Evolutionary conservation across 2,329 filamentous ascomycete genomes (phyloP).

Genomic region (Xylaria sp.): DNA sequence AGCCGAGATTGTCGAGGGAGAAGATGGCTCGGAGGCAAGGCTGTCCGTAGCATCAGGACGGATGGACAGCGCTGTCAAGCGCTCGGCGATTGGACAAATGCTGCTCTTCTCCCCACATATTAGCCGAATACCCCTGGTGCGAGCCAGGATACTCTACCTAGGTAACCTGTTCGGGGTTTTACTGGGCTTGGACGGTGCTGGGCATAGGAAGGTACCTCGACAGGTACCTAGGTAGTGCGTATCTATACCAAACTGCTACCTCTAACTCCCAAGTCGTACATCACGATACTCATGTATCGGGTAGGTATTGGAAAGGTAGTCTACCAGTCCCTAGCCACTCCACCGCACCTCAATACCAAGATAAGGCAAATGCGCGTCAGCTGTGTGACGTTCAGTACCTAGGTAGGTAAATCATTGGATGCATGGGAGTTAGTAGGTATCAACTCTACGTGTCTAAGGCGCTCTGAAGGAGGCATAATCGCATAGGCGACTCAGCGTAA

Average conservation of each 20-base stretch:
- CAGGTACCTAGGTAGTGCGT: background rate
- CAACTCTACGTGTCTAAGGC: background rate
- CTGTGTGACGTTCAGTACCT: background rate
- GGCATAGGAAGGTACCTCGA: too few relatives aligned
- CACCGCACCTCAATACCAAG: too few relatives aligned
- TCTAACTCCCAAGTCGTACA: too few relatives aligned
- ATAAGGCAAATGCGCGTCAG: background rate
- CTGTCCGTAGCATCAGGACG: constrained; percentile 25
- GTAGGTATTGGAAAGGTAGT: too few relatives aligned
- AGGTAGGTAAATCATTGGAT: too few relatives aligned
- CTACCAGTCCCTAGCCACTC: too few relatives aligned
- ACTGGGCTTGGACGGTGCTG: background rate
- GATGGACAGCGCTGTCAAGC: constrained; percentile 4
- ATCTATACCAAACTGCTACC: too few relatives aligned
- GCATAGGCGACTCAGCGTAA: background rate
- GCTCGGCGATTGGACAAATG: constrained; percentile 18
- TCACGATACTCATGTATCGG: too few relatives aligned
- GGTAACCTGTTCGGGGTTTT: background rate
- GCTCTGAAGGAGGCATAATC: background rate
- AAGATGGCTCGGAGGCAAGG: constrained; percentile 22
- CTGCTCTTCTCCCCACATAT: constrained; percentile 18
- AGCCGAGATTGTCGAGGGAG: background rate
- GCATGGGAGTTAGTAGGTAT: too few relatives aligned
- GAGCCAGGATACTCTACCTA: background rate
- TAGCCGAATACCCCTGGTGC: constrained; percentile 18